Base-by-base conservation (phyloP, 352 stramenopile species). In the Phytophthora pisi region DNA sequence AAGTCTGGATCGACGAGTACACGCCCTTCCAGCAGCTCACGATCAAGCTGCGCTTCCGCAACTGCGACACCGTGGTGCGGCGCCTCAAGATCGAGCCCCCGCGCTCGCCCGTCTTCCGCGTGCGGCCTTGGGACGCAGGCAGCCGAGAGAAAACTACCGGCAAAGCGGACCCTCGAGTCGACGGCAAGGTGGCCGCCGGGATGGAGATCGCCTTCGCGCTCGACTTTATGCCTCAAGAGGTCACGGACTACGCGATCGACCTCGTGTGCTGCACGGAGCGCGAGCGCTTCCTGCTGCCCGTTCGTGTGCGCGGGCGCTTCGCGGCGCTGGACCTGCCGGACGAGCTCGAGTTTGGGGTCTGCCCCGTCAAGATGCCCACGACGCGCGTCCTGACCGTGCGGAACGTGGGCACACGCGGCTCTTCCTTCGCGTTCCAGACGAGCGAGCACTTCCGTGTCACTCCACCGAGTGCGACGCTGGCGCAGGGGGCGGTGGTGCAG, bases 191-290 rank as follows among this genome's bases (percentile, higher is more conserved):
- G 52, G 95, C 96, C 0, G 82, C 96, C 1, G 96, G 96, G n/a
- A 98, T 98, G 92, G 92, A 98, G 53, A 75, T 97, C 18, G 79
- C 66, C 58, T 99, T 97, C 70, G 61, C 82, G 36, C 82, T 99
- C 15, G 93, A 91, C 42, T 98, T 99, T 64, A 82, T 77, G 11
- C 92, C 94, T 2, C 90, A 98, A 54, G 92, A 98, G 61, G 69
- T 97, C 49, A 78, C 73, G 5, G 91, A 98, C 26, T 97, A 98
- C 61, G 70, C 81, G 0, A 59, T 93, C 13, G 94, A 98, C 26
- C 79, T 99, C 34, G 79, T 98, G n/a, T 98, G 92, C 66, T 87
- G 79, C 57, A 99, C 96, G 1, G 95, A 99, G 69, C 81, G 96
- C 16, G 95, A 98, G 71, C 95, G 93, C n/a, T 99, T 99, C 60